Conservation (phyloP, 805 yeast genomes). For the Metschnikowia gelsemii region DNA sequence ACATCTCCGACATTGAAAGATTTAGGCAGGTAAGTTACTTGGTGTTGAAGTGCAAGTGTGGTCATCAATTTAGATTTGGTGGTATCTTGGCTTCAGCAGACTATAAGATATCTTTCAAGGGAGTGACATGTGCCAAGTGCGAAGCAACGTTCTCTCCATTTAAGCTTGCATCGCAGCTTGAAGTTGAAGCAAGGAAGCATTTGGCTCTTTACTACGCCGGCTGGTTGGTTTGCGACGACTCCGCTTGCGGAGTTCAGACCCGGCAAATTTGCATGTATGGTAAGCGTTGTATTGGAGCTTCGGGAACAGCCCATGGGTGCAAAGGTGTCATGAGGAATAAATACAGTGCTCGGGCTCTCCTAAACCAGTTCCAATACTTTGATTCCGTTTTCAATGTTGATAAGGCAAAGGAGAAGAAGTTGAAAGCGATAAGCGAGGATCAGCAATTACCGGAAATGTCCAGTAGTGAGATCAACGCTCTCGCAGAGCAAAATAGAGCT, state of each 20-base stretch:
- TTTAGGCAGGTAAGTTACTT: conserved; percentile 65
- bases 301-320: conserved; percentile 61
- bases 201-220: conserved; percentile 82
- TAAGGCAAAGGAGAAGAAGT: conserved; percentile 57
- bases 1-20: conserved; percentile 77
- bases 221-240: conserved; percentile 81
- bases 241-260: conserved; percentile 74
- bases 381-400: conserved; percentile 79
- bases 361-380: conserved; percentile 81
- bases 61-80: conserved; percentile 58
- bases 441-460: conserved; percentile 22
- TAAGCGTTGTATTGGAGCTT: conserved; percentile 69
- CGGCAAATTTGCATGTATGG: conserved; percentile 90
- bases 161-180: conserved; percentile 69
- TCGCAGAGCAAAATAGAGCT: conserved; percentile 76
- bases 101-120: conserved; percentile 62
- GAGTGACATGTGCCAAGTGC: conserved; percentile 70
- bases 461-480: conserved; percentile 60
- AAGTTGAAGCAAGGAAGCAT: conserved; percentile 63
- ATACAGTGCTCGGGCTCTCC: conserved; percentile 76
- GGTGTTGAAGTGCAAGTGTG: conserved; percentile 62
- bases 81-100: conserved; percentile 68
- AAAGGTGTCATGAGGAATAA: conserved; percentile 80
- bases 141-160: conserved; percentile 48
- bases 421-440: conserved; percentile 53